These are phyloP conservation scores for Wallacemonas sp. DNA, from an alignment of 208 protist genomes.

Conservation along the genomic window DNA sequence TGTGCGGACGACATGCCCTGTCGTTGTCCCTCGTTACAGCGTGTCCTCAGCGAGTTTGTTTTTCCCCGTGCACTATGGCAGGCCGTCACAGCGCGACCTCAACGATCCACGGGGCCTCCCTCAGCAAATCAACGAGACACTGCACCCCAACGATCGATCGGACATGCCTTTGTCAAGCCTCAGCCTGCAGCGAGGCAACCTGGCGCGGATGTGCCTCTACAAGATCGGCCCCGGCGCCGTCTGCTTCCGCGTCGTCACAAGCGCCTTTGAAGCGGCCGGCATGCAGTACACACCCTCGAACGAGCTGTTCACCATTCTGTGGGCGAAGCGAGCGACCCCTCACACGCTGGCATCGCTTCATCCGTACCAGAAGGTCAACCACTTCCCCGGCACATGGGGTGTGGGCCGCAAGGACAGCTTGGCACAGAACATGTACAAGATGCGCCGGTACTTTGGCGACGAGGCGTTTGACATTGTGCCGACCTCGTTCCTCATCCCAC, in stretches of 20 bases:
- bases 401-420: constrained; percentile 90
- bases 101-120: constrained; percentile 35
- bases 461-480: constrained; percentile 81
- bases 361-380: constrained; percentile 91
- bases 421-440: constrained; percentile 72
- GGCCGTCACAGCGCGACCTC: constrained; percentile 22
- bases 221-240: constrained; percentile 91
- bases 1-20: constrained; percentile 29
- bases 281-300: constrained; percentile 87
- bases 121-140: constrained; percentile 58
- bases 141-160: constrained; percentile 64
- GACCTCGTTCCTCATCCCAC: constrained; percentile 80
- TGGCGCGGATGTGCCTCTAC: constrained; percentile 85
- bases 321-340: constrained; percentile 85
- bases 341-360: constrained; percentile 75
- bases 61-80: constrained; percentile 69
- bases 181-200: constrained; percentile 72
- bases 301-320: constrained; percentile 88
- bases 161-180: constrained; percentile 43
- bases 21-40: constrained; percentile 58
- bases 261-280: constrained; percentile 79
- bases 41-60: constrained; percentile 69
- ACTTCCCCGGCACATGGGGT: constrained; percentile 92
- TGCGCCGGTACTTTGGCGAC: constrained; percentile 73
- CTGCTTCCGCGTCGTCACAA: constrained; percentile 87